These are phyloP conservation scores for Tetrahymena elliotti DNA, from an alignment of 73 alveolate genomes.

Conservation along the genomic window DNA sequence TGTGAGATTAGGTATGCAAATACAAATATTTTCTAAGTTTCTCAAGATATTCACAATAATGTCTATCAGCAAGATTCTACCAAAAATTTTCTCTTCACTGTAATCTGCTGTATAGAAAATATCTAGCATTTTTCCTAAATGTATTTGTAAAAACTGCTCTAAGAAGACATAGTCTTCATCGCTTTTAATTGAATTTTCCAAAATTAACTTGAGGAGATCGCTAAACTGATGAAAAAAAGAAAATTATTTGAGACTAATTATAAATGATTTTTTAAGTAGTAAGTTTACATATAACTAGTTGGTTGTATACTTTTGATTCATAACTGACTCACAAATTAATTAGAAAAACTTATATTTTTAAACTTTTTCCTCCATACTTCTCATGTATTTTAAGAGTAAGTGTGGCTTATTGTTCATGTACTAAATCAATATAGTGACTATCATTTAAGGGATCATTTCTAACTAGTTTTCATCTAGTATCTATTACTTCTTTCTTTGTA, in stretches of 20 bases:
- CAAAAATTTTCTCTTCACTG: not conserved
- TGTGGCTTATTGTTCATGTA: not conserved
- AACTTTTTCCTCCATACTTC: not conserved
- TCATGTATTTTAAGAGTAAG: not conserved
- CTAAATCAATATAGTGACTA: not conserved
- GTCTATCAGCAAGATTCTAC: not conserved
- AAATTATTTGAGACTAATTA: not conserved
- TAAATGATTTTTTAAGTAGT: not conserved
- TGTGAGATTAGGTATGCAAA: not conserved
- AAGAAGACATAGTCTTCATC: not conserved
- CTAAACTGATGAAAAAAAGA: not conserved
- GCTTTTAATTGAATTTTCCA: not conserved
- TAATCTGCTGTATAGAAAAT: not conserved
- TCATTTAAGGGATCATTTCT: not conserved
- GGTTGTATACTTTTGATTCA: not conserved
- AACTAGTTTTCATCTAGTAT: not conserved
- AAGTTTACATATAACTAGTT: not conserved
- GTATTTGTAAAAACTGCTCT: not conserved
- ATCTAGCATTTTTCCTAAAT: not conserved
- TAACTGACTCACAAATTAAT: not conserved
- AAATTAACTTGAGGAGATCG: not conserved
- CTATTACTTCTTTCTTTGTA: not conserved
- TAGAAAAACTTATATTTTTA: not conserved
- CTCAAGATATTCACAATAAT: not conserved
- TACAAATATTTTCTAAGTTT: not conserved